phyloP scores from a whole-genome alignment of 768 basidiomycete species.

The Lyophyllum semitale region DNA sequence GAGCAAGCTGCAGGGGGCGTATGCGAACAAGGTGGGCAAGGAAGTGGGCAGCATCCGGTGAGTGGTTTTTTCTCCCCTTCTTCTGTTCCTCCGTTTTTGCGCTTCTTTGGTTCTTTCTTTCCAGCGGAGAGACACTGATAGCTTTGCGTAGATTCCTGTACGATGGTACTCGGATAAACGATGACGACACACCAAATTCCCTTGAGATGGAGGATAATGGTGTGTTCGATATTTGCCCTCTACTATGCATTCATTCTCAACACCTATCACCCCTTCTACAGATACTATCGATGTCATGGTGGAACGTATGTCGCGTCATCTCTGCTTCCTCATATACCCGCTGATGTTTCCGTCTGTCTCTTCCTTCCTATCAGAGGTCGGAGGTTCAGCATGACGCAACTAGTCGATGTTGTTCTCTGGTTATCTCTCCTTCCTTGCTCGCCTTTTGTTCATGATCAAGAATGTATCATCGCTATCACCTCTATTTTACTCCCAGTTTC shows the following conservation, averaged over 20 bases:
- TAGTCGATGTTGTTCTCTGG: not conserved
- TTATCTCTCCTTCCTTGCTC: not conserved
- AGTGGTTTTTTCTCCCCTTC: slow-evolving; percentile 26
- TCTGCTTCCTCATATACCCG: not conserved
- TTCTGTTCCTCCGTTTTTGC: not conserved
- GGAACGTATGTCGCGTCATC: slow-evolving; percentile 67
- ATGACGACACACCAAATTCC: slow-evolving; percentile 83
- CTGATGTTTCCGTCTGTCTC: not conserved
- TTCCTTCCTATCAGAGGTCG: slow-evolving; percentile 10
- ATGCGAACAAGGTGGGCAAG: slow-evolving; percentile 91
- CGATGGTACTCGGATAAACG: slow-evolving; percentile 82
- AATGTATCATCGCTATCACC: slow-evolving; percentile 11
- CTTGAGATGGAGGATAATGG: slow-evolving; percentile 92
- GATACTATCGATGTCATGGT: slow-evolving; percentile 98
- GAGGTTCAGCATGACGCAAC: slow-evolving; percentile 11
- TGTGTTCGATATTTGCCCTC: slow-evolving; percentile 31
- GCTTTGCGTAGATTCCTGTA: slow-evolving; percentile 76
- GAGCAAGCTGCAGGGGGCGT: slow-evolving; percentile 90
- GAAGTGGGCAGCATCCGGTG: slow-evolving; percentile 87
- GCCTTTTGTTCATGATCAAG: slow-evolving; percentile 9
- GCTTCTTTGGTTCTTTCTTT: too few species aligned
- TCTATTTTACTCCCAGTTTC: not conserved
- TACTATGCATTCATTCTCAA: not conserved
- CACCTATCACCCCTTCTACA: slow-evolving; percentile 23
- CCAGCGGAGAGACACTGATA: slow-evolving; percentile 2